Evolutionary conservation across 2,329 filamentous ascomycete species (phyloP), one percentile per base, ranked within the genome.

Genomic region (Colletotrichum siamense): DNA sequence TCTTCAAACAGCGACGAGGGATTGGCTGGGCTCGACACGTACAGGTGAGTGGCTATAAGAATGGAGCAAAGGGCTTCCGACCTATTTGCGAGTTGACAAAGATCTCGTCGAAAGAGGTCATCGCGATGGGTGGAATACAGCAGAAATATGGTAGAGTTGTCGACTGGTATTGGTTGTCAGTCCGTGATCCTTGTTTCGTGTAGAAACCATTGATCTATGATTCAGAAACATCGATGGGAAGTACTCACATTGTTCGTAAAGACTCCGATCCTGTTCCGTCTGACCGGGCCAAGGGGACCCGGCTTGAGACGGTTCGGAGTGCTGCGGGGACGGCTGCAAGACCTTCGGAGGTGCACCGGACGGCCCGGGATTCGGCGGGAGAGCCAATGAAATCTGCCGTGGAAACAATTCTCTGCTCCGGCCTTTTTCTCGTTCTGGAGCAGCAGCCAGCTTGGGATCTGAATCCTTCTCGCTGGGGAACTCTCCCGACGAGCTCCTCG

Each of bases 41-140:
- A 71, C 18, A 71, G 34, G n/a, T 71, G 57, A 12, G 57, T 71
- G 24, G 68, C 68, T 13, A 71, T 39, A 2, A 69, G 26, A 18
- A 69, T 69, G 34, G 67, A 44, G 26, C 55, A 62, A 13, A 49
- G 67, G 22, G 55, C 67, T n/a, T 69, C 55, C 13, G 67, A 69
- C 26, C 34, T 34, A 6, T 49, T 16, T 15, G 67, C 67, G 13
- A 69, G 15, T n/a, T 34, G 55, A 18, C 55, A 57, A 62, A 62
- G n/a, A 4, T 28, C 22, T 28, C 12, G 55, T 18, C 55, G 22
- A 10, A 59, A 59, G 22, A 59, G 55, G 55, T 39, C 34, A 49
- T 62, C 67, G 36, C 57, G 34, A 24, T 24, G 7, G 16, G 24
- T 69, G 3, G 30, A 44, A 24, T 69, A 61, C 16, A 69, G 55